These are phyloP conservation scores for Fusarium acutatum DNA, from an alignment of 2,329 filamentous ascomycete genomes.

Conservation along the genomic window DNA sequence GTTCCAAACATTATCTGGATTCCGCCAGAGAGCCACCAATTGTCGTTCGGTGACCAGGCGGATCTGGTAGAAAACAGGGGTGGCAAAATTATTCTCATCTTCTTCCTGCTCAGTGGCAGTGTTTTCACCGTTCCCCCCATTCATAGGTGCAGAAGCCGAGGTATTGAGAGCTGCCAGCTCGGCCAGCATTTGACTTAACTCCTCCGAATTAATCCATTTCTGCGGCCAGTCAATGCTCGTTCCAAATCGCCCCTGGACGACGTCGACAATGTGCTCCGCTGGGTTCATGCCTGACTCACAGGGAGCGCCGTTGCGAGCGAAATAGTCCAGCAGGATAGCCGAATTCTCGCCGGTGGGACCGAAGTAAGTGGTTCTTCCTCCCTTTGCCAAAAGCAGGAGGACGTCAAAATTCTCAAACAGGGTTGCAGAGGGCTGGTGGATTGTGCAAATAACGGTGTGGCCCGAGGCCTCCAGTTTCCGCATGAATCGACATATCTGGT, in stretches of 20 bases:
- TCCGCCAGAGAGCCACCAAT: slow-evolving; percentile 58
- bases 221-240: slow-evolving; percentile 65
- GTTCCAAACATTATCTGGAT: slow-evolving; percentile 72
- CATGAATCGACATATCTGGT: slow-evolving; percentile 70
- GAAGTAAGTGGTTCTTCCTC: slow-evolving; percentile 72
- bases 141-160: too few species aligned
- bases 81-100: neutral
- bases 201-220: too few species aligned
- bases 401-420: slow-evolving; percentile 70
- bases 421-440: slow-evolving; percentile 74
- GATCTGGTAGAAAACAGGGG: neutral
- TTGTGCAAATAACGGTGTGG: slow-evolving; percentile 73
- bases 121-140: too few species aligned
- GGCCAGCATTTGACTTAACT: too few species aligned
- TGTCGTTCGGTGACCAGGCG: neutral
- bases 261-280: slow-evolving; percentile 78
- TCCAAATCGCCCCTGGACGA: slow-evolving; percentile 57
- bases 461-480: slow-evolving; percentile 71
- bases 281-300: slow-evolving; percentile 68
- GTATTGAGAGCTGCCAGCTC: too few species aligned
- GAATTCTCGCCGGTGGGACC: slow-evolving; percentile 66
- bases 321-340: slow-evolving; percentile 67
- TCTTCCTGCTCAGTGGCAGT: neutral
- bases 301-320: slow-evolving; percentile 72
- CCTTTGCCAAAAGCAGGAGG: slow-evolving; percentile 68